Conservation (phyloP, 495 filamentous ascomycete genomes). For the Pyrenula aspistea region DNA sequence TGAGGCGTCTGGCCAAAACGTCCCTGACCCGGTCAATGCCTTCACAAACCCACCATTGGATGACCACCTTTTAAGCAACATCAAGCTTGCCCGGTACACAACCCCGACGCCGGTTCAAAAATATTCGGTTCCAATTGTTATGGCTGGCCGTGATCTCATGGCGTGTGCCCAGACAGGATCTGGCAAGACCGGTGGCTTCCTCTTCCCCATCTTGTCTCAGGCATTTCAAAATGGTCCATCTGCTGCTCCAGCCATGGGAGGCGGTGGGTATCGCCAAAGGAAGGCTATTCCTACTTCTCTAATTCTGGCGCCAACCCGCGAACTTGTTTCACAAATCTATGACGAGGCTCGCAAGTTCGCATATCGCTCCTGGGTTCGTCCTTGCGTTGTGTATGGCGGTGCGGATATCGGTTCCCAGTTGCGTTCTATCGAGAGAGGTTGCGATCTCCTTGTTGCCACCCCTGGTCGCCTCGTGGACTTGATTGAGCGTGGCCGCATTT, state of each 20-base stretch:
- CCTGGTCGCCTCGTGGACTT: slow-evolving; percentile 94
- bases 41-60: slow-evolving; percentile 95
- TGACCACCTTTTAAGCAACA: slow-evolving; percentile 81
- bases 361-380: slow-evolving; percentile 96
- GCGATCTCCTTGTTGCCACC: slow-evolving; percentile 93
- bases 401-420: slow-evolving; percentile 96
- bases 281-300: slow-evolving; percentile 94
- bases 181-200: slow-evolving; percentile 98
- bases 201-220: slow-evolving; percentile 96
- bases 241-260: slow-evolving; percentile 47
- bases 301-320: slow-evolving; percentile 91
- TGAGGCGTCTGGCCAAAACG: slow-evolving; percentile 86
- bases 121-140: slow-evolving; percentile 96
- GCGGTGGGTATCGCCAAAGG: slow-evolving; percentile 71
- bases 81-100: slow-evolving; percentile 84
- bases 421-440: slow-evolving; percentile 93
- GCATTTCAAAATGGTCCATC: slow-evolving; percentile 83
- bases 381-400: slow-evolving; percentile 97
- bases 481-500: slow-evolving; percentile 97
- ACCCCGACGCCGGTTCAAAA: slow-evolving; percentile 94
- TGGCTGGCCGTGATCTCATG: slow-evolving; percentile 94
- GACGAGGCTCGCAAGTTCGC: slow-evolving; percentile 96
- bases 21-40: slow-evolving; percentile 77
- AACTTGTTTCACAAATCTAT: slow-evolving; percentile 96
- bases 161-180: slow-evolving; percentile 98